These are phyloP conservation scores for Suhomyces kunorum DNA, from an alignment of 1,139 yeast genomes.

Conservation along the genomic window DNA sequence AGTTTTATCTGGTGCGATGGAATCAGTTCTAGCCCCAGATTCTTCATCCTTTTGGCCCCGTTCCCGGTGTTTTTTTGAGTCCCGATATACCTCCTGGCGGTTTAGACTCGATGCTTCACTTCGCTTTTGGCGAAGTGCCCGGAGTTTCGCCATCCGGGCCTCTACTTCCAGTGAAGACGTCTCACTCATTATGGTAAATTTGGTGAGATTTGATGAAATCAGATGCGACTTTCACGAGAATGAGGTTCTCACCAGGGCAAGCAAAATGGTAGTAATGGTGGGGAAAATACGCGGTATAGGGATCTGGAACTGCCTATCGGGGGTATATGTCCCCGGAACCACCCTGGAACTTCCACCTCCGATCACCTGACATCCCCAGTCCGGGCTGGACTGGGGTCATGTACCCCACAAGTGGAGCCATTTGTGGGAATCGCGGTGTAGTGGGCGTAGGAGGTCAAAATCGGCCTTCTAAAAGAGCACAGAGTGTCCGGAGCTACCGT, in stretches of 20 bases:
- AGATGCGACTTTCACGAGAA: background rate
- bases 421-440: background rate
- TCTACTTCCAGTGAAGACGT: slow-evolving; percentile 1
- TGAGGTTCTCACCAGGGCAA: too few relatives aligned
- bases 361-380: slow-evolving; percentile 1
- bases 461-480: background rate
- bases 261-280: too few relatives aligned
- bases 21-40: slow-evolving; percentile 6
- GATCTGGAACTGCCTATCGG: too few relatives aligned
- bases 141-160: slow-evolving; percentile 15
- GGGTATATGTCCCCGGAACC: background rate
- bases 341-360: background rate
- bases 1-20: too few relatives aligned
- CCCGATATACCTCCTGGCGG: slow-evolving; percentile 23
- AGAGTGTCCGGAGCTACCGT: background rate
- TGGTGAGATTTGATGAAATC: background rate
- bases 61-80: slow-evolving; percentile 17
- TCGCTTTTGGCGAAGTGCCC: slow-evolving; percentile 19
- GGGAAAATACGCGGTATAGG: too few relatives aligned
- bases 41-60: slow-evolving; percentile 4
- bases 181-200: background rate
- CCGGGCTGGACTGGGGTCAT: background rate
- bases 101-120: slow-evolving; percentile 23
- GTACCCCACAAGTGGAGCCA: slow-evolving; percentile 2
- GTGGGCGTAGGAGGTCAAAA: background rate